A percentile compares a stretch with the other conserved stretches of the same genome.
phyloP scores from a whole-genome alignment of 768 basidiomycete genomes.

The Galerina sulciceps region DNA sequence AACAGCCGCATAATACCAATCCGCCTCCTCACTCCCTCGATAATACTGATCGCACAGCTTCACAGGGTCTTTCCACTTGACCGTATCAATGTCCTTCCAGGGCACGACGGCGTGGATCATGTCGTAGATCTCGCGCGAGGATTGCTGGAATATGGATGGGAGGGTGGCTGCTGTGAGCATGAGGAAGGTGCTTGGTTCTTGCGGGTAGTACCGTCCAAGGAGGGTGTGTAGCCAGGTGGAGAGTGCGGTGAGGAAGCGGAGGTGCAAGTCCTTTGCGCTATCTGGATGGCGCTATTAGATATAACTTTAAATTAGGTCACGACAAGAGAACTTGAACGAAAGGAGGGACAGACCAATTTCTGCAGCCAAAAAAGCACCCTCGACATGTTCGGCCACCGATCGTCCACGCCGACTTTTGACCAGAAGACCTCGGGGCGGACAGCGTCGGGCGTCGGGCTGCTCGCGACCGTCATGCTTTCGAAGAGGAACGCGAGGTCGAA shows the following conservation, averaged over 20 bases:
- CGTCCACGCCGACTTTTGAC: constrained; percentile 3
- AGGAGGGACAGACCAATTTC: background rate
- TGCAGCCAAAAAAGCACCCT: constrained; percentile 4
- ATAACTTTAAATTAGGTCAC: background rate
- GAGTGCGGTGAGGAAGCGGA: background rate
- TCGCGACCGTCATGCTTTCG: background rate
- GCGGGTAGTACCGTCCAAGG: background rate
- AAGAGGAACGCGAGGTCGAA: constrained; percentile 2
- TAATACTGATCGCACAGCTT: background rate
- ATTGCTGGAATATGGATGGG: background rate
- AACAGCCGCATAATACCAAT: constrained; percentile 2
- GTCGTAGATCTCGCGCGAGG: background rate
- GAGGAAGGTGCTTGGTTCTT: background rate
- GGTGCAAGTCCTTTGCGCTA: background rate
- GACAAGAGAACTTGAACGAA: background rate
- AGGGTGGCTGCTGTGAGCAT: background rate
- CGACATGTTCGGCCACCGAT: constrained; percentile 11
- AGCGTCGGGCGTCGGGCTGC: background rate
- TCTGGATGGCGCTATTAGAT: constrained; percentile 1
- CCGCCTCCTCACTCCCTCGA: background rate
- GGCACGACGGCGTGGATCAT: background rate
- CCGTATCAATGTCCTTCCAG: constrained; percentile 5
- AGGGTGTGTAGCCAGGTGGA: background rate
- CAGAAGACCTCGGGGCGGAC: background rate
- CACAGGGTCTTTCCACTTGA: constrained; percentile 11